Conservation (phyloP, 108 stramenopile genomes). For the Parmales sp. region DNA sequence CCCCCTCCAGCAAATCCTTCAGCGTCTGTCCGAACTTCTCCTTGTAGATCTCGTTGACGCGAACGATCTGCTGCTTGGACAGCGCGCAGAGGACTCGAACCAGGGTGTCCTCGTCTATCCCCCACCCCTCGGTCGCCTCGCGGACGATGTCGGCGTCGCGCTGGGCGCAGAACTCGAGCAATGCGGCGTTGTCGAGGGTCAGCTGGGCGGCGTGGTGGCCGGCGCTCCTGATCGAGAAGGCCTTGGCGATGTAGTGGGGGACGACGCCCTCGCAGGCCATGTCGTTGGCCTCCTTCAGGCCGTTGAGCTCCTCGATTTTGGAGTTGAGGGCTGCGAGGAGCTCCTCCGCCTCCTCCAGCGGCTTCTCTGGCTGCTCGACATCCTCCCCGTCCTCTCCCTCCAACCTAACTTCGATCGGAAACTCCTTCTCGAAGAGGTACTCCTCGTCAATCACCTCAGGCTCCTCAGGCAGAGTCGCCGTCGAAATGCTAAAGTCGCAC, state of each 20-base stretch:
- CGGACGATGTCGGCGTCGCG: slow-evolving; percentile 4
- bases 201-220: neutral
- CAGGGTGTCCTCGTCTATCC: neutral
- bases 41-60: neutral
- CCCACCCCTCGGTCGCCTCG: slow-evolving; percentile 10
- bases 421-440: slow-evolving; percentile 5
- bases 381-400: no score
- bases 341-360: no score
- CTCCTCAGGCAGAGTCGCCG: neutral
- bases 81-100: neutral
- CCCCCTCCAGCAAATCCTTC: neutral
- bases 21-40: slow-evolving; percentile 3
- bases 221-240: neutral
- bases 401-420: no score
- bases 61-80: slow-evolving; percentile 9
- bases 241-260: no score
- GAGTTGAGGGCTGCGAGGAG: no score
- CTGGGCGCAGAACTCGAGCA: slow-evolving; percentile 7
- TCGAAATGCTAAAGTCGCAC: neutral
- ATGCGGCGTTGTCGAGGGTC: neutral
- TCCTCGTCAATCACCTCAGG: slow-evolving; percentile 10
- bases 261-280: no score
- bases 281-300: no score
- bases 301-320: no score
- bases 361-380: no score